Base-by-base conservation (phyloP, 2,329 filamentous ascomycete genomes). In the Colletotrichum acutatum region DNA sequence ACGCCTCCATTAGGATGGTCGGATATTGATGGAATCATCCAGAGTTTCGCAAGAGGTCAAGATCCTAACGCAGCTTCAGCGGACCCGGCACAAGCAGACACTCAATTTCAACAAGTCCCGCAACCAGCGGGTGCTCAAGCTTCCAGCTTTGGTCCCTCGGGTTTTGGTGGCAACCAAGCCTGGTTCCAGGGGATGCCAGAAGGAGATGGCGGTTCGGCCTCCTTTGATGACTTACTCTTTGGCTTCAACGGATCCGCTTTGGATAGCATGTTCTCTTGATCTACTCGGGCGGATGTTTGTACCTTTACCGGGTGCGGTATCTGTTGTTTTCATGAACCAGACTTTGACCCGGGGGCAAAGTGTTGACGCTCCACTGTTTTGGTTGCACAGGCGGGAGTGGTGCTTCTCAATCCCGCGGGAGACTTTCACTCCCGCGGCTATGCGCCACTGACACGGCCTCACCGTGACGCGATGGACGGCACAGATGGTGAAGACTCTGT, bases 1-100 rank as follows among this genome's bases (percentile, higher is more conserved):
- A 72, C 72, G 0, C 73, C 73, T 3, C 59, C 66, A 2, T 76
- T 77, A 16, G 78, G 78, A 14, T 79, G 77, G 77, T 75, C 80
- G 24, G 80, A 82, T 57, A 81, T 83, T 52, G 81, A 83, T 42
- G 79, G 77, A 2, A 83, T 82, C 61, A 82, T 82, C n/a, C 80
- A 81, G 59, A 81, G 78, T 56, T 83, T 83, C 59, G 65, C 80
- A 2, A 76, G 77, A 5, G 76, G 77, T 12, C 74, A 74, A 22
- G 77, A 78, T 12, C 49, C 28, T 34, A 71, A 54, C 58, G 14
- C 53, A 14, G 28, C 22, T 14, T 12, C 49, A 26, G n/a, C 32
- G 32, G 73, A 74, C n/a, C 19, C 46, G 16, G 49, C 22, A n/a
- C 60, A 69, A 2, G 0, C 68, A 11, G 58, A 68, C 12, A 3